Evolutionary conservation across 306 rosid species (phyloP).

Genomic region (Trifolium repens): DNA sequence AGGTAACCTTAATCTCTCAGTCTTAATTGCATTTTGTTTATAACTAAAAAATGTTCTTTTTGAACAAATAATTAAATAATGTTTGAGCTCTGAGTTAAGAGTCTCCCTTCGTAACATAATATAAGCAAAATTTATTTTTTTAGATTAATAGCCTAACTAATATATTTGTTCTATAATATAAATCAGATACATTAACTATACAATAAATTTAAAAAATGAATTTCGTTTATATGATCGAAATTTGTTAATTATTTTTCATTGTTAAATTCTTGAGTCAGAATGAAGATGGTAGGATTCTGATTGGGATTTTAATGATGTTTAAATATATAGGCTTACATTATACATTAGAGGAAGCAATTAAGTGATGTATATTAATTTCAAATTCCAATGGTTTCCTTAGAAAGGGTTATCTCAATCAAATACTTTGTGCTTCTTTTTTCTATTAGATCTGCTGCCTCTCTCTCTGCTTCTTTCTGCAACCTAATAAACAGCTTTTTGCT

Average conservation of each 20-base stretch:
- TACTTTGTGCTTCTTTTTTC: constrained; percentile 70
- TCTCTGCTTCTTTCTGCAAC: constrained; percentile 77
- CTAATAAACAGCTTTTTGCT: constrained; percentile 89
- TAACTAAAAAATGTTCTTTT: not conserved
- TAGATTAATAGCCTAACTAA: no score
- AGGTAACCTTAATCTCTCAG: constrained; percentile 54
- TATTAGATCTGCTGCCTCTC: constrained; percentile 77
- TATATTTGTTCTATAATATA: no score
- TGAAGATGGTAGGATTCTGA: constrained; percentile 45
- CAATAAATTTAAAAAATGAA: no score
- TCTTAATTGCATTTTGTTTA: constrained; percentile 11
- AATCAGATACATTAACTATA: no score
- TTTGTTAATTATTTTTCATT: not conserved
- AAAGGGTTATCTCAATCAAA: constrained; percentile 51
- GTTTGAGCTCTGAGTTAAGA: not conserved
- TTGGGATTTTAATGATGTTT: constrained; percentile 35
- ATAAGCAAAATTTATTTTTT: no score
- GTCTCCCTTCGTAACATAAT: no score
- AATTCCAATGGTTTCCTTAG: constrained; percentile 68
- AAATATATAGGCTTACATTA: constrained; percentile 39
- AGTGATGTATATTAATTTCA: constrained; percentile 47
- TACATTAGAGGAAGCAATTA: constrained; percentile 53
- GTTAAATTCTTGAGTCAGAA: constrained; percentile 22
- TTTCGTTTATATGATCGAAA: no score
- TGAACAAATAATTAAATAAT: not conserved